Evolutionary conservation across 352 stramenopile genomes (phyloP), one percentile per base, ranked within the genome.

Genomic region (Phytophthora melonis): DNA sequence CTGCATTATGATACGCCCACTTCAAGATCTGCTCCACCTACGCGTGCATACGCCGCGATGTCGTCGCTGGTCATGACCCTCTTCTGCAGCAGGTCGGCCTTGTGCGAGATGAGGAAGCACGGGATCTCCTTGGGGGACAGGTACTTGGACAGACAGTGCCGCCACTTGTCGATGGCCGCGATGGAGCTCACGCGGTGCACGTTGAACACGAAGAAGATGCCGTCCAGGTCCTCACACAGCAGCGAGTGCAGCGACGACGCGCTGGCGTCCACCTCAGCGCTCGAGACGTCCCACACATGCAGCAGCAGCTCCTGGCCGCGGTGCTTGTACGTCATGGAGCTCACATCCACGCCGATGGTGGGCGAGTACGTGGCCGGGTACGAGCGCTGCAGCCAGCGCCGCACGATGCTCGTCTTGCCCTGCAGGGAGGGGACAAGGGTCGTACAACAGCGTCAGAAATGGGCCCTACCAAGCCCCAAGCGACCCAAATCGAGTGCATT

Each of bases 161-260:
- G 87, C 89, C 89, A 96, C 72, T 93, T 94, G 78, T 96, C 89
- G 25, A 96, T 75, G 9, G 89, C 88, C 0, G 88, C 88, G 66
- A 96, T 94, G 32, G 89, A 95, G 67, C 87, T 96, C 76, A 96
- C 88, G 36, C 89, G 86, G 65, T 96, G 88, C 41, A 96, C 87
- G 66, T 96, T 96, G 61, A 94, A 94, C n/a, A 95, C 89, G 47
- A 93, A 93, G 73, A 96, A 96, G 58, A 96, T 82, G 56, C 89
- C 89, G 64, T 95, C 89, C 36, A 96, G 81, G 14, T 87, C 81
- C 10, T 95, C 86, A 50, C 89, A 96, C 25, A 94, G 61, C 14
- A 94, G 75, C 62, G 89, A 68, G 68, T 94, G 88, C 23, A 94
- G 74, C 18, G 86, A 83, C n/a, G 83, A 83, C 45, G 82, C 81